A percentile compares a stretch with the other conserved stretches of the same genome.
Evolutionary conservation across 768 basidiomycete genomes (phyloP).

Genomic region (Rickenella mellea): DNA sequence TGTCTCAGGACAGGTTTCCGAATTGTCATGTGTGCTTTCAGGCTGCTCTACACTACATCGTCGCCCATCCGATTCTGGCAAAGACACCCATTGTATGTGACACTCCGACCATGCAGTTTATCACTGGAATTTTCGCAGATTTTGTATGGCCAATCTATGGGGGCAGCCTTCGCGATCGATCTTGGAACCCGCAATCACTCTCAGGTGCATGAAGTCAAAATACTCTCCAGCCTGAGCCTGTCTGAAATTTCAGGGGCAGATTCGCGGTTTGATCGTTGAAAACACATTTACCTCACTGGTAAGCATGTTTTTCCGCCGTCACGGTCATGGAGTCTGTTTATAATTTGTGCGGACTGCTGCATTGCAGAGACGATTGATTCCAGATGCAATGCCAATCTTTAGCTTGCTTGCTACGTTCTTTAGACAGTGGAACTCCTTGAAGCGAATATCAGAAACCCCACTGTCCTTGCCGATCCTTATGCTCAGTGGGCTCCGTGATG

Average conservation of each 20-base stretch:
- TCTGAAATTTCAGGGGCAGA: slow-evolving; percentile 34
- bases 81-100: slow-evolving; percentile 54
- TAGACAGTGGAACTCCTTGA: slow-evolving; percentile 17
- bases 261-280: slow-evolving; percentile 79
- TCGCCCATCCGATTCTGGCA: slow-evolving; percentile 50
- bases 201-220: too few relatives aligned
- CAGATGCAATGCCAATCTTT: slow-evolving; percentile 26
- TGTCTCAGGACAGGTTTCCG: background rate
- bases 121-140: slow-evolving; percentile 29
- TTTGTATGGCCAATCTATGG: slow-evolving; percentile 80
- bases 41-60: slow-evolving; percentile 70
- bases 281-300: slow-evolving; percentile 83
- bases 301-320: background rate
- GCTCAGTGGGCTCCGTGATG: slow-evolving; percentile 58
- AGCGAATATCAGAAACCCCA: slow-evolving; percentile 34
- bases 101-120: background rate
- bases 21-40: slow-evolving; percentile 28
- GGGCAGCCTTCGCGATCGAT: slow-evolving; percentile 88
- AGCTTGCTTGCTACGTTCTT: slow-evolving; percentile 23
- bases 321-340: background rate
- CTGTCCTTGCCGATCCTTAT: slow-evolving; percentile 66
- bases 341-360: background rate
- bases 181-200: slow-evolving; percentile 70
- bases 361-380: slow-evolving; percentile 23
- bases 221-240: too few relatives aligned